These are phyloP conservation scores for Tilletia walkeri DNA, from an alignment of 1,284 basidiomycete species.

Conservation along the genomic window DNA sequence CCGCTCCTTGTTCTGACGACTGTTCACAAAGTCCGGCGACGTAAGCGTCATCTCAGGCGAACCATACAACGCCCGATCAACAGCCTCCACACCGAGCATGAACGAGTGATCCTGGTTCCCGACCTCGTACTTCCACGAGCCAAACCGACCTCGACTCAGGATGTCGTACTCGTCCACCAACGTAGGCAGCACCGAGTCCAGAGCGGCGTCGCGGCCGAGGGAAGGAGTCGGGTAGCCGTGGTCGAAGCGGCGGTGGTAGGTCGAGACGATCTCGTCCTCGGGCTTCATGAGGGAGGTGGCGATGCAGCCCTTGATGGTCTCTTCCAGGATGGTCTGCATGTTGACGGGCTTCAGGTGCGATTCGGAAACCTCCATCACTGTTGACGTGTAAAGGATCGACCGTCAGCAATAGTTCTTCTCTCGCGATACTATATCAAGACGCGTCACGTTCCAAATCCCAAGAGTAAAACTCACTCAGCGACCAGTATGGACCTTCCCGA, in stretches of 20 bases:
- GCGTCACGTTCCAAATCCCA: not conserved
- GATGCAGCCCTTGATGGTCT: slow-evolving; percentile 61
- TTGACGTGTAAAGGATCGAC: not conserved
- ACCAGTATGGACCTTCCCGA: slow-evolving; percentile 60
- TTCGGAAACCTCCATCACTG: slow-evolving; percentile 63
- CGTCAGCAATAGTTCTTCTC: slow-evolving; percentile 42
- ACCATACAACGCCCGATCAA: slow-evolving; percentile 59
- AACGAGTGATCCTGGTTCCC: slow-evolving; percentile 63
- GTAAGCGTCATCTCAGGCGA: slow-evolving; percentile 60
- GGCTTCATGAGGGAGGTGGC: slow-evolving; percentile 59
- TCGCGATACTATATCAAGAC: not conserved
- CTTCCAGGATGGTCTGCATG: slow-evolving; percentile 58
- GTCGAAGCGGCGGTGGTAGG: slow-evolving; percentile 61
- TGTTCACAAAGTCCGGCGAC: slow-evolving; percentile 58
- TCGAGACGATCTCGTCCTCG: slow-evolving; percentile 61
- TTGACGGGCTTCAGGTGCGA: slow-evolving; percentile 61
- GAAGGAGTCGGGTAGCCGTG: slow-evolving; percentile 60
- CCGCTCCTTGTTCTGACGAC: slow-evolving; percentile 24
- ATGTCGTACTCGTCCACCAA: slow-evolving; percentile 59
- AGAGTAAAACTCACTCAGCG: slow-evolving; percentile 29
- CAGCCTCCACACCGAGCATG: slow-evolving; percentile 62
- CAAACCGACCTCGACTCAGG: slow-evolving; percentile 61
- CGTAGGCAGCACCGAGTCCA: slow-evolving; percentile 58
- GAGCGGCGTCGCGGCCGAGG: slow-evolving; percentile 59
- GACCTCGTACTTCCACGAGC: slow-evolving; percentile 62